Percentiles rank a stretch among this genome's conserved stretches.
Evolutionary conservation across 768 basidiomycete genomes (phyloP).

Genomic region (Boletus reticulatus): DNA sequence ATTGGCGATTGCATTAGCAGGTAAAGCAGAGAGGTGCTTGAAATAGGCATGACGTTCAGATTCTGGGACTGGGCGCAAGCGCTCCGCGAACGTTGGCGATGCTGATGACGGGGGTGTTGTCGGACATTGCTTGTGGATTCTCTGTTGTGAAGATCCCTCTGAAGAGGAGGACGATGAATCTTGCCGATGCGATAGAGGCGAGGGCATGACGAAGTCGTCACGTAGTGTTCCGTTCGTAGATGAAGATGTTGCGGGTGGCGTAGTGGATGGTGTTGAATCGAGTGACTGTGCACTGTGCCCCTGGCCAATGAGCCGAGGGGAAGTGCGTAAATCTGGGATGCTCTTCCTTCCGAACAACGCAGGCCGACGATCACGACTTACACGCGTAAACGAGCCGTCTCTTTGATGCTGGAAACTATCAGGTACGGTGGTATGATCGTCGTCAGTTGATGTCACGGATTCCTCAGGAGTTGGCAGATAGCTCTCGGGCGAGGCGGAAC

Average conservation of each 20-base stretch:
- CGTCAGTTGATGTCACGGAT: conserved; percentile 49
- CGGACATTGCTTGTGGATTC: conserved; percentile 19
- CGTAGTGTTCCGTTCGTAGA: conserved; percentile 11
- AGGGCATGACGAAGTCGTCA: conserved; percentile 37
- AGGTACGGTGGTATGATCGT: conserved; percentile 34
- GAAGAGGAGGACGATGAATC: conserved; percentile 45
- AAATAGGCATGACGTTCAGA: conserved; percentile 92
- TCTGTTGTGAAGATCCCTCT: conserved; percentile 24
- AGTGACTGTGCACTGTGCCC: conserved; percentile 24
- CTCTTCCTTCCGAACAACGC: conserved; percentile 69
- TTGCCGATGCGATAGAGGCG: conserved; percentile 42
- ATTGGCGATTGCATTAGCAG: conserved; percentile 55
- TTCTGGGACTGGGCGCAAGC: conserved; percentile 48
- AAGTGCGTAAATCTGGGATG: conserved; percentile 75
- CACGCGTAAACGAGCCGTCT: conserved; percentile 50
- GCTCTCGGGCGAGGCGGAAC: conserved; percentile 50
- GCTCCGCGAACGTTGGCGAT: conserved; percentile 40
- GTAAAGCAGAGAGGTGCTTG: conserved; percentile 80
- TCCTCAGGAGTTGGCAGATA: conserved; percentile 59
- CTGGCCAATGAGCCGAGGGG: conserved; percentile 37
- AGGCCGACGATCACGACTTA: conserved; percentile 34
- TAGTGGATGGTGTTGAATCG: conserved; percentile 17
- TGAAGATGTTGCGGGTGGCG: conserved; percentile 10
- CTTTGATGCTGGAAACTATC: conserved; percentile 39
- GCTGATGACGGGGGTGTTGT: conserved; percentile 34